phyloP scores from a whole-genome alignment of 352 stramenopile species.

The Pilasporangium apinafurcum region DNA sequence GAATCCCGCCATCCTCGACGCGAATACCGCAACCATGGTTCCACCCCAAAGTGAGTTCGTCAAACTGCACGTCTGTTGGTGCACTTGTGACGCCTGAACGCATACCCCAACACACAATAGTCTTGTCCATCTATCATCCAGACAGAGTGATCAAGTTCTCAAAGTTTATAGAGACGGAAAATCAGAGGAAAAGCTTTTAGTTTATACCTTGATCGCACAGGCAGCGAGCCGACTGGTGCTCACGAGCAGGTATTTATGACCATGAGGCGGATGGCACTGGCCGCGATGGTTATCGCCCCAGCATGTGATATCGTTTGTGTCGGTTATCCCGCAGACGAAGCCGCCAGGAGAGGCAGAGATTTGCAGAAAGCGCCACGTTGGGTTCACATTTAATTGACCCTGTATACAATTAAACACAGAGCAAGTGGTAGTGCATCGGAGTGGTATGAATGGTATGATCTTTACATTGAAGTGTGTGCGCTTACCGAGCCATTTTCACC shows the following conservation, averaged over 20 bases:
- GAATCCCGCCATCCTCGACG: constrained; percentile 49
- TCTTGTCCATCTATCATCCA: constrained; percentile 42
- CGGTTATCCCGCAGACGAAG: constrained; percentile 61
- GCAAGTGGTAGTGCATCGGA: too few relatives aligned
- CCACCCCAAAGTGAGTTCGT: constrained; percentile 64
- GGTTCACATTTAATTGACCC: constrained; percentile 42
- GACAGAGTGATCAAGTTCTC: constrained; percentile 3
- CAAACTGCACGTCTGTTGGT: constrained; percentile 44
- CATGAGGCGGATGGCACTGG: constrained; percentile 35
- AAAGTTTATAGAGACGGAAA: background rate
- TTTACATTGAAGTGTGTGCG: background rate
- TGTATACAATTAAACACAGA: constrained; percentile 7
- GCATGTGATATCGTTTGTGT: constrained; percentile 41
- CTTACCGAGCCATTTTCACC: constrained; percentile 55
- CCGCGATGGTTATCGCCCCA: constrained; percentile 74
- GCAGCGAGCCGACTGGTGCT: constrained; percentile 59
- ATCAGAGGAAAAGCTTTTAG: background rate
- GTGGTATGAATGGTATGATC: too few relatives aligned
- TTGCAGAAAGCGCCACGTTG: constrained; percentile 37
- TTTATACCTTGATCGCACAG: constrained; percentile 52
- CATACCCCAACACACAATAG: constrained; percentile 64
- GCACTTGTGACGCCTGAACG: constrained; percentile 48
- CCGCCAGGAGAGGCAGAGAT: constrained; percentile 58
- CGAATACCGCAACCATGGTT: constrained; percentile 71
- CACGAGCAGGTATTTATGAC: constrained; percentile 52